A percentile compares a stretch with the other conserved stretches of the same genome.
Conservation (phyloP, 257 asterid species). For the Apocynum venetum region DNA sequence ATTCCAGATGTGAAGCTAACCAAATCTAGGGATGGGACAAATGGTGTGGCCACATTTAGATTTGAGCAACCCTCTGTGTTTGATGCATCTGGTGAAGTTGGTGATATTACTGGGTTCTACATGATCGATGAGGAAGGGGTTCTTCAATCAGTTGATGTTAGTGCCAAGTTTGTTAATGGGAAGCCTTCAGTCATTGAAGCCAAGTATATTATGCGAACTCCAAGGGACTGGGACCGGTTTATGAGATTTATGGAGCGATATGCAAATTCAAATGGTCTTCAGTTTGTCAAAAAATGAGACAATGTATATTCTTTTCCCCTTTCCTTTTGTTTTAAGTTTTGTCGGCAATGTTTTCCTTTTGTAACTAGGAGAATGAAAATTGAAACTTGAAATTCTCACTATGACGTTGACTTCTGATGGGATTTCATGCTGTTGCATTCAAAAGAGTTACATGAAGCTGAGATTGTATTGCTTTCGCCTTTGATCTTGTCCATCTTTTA, state of each 20-base stretch:
- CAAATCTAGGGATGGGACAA: conserved; percentile 81
- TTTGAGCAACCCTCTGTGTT: conserved; percentile 86
- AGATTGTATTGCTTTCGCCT: neutral
- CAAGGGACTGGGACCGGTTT: conserved; percentile 92
- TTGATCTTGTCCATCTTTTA: neutral
- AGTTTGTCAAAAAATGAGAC: conserved; percentile 61
- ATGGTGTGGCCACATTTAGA: conserved; percentile 83
- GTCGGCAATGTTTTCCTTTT: conserved; percentile 20
- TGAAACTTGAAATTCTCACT: conserved; percentile 17
- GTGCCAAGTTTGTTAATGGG: conserved; percentile 81
- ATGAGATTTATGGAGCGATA: conserved; percentile 97
- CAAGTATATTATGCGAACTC: conserved; percentile 73
- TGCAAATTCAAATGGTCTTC: conserved; percentile 69
- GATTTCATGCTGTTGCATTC: neutral
- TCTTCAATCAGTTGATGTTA: conserved; percentile 83
- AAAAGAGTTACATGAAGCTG: neutral
- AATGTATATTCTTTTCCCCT: conserved; percentile 22
- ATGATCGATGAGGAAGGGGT: conserved; percentile 94
- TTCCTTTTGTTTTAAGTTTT: conserved; percentile 15
- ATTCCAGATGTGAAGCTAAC: conserved; percentile 90
- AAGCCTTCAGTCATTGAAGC: conserved; percentile 96
- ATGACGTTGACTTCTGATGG: neutral
- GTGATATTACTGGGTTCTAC: conserved; percentile 90
- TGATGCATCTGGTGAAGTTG: conserved; percentile 81
- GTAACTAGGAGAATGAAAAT: conserved; percentile 24